These are phyloP conservation scores for Biscogniauxia marginata DNA, from an alignment of 2,329 filamentous ascomycete genomes.

Conservation along the genomic window DNA sequence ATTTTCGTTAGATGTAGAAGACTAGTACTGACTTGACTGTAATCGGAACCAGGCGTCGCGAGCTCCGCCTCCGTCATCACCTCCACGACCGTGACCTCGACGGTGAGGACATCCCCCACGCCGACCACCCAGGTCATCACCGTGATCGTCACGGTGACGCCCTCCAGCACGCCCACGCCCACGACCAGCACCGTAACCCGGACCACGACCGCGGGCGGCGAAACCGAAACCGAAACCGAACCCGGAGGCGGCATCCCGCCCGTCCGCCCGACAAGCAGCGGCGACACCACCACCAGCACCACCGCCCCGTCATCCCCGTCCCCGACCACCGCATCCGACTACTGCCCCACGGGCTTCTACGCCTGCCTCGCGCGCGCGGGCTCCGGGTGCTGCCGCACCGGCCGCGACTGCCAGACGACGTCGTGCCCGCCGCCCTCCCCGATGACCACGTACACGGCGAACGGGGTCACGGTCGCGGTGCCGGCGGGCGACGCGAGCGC, in stretches of 20 bases:
- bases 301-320: constrained; percentile 20
- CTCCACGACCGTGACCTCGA: constrained; percentile 41
- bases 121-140: constrained; percentile 35
- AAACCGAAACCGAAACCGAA: no score
- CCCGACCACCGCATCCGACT: constrained; percentile 31
- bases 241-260: constrained; percentile 36
- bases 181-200: constrained; percentile 34
- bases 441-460: constrained; percentile 63
- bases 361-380: constrained; percentile 82
- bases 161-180: constrained; percentile 31
- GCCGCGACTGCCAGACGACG: constrained; percentile 77
- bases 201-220: constrained; percentile 32
- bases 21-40: no score
- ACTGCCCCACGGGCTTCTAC: constrained; percentile 89
- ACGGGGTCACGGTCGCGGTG: constrained; percentile 70
- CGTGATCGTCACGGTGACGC: constrained; percentile 42
- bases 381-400: constrained; percentile 83
- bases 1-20: no score
- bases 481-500: constrained; percentile 49
- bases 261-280: constrained; percentile 37
- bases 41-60: constrained; percentile 38
- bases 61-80: constrained; percentile 34
- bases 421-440: constrained; percentile 65
- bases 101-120: constrained; percentile 32
- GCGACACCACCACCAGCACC: constrained; percentile 35